These are phyloP conservation scores for Pelargonium citronellum DNA, from an alignment of 441 rosid genomes.

Conservation along the genomic window DNA sequence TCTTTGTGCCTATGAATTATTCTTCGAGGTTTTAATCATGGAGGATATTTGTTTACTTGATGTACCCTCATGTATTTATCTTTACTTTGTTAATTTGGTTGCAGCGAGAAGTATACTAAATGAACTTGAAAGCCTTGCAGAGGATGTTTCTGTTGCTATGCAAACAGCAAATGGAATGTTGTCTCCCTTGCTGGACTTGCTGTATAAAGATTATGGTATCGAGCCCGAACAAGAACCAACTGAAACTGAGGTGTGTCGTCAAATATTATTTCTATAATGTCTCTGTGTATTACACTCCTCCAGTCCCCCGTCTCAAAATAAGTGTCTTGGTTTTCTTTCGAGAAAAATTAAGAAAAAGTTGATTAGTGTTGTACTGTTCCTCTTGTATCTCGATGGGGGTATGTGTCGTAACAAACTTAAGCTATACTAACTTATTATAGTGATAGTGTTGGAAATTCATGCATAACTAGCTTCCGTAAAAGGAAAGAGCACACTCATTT, in stretches of 20 bases:
- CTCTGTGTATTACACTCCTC: not conserved
- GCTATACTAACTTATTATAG: no score
- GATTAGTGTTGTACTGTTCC: no score
- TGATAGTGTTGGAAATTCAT: no score
- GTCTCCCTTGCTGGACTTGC: slow-evolving; percentile 24
- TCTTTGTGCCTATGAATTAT: not conserved
- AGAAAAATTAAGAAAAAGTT: no score
- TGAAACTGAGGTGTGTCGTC: slow-evolving; percentile 31
- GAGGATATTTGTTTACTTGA: not conserved
- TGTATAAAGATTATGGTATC: slow-evolving; percentile 25
- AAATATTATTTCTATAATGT: not conserved
- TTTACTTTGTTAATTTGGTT: slow-evolving; percentile 12
- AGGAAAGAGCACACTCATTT: no score
- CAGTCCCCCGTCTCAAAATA: no score
- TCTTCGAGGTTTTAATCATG: not conserved
- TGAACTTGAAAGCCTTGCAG: slow-evolving; percentile 45
- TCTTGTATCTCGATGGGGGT: no score
- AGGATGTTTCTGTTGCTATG: slow-evolving; percentile 36
- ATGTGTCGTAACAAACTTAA: no score
- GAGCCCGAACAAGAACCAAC: slow-evolving; percentile 27
- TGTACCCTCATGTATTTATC: not conserved
- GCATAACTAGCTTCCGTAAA: no score
- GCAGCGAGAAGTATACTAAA: slow-evolving; percentile 51
- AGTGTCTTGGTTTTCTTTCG: no score
- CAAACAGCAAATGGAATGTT: slow-evolving; percentile 31